These are phyloP conservation scores for Gastrolobium bilobum DNA, from an alignment of 306 rosid species.

Conservation along the genomic window DNA sequence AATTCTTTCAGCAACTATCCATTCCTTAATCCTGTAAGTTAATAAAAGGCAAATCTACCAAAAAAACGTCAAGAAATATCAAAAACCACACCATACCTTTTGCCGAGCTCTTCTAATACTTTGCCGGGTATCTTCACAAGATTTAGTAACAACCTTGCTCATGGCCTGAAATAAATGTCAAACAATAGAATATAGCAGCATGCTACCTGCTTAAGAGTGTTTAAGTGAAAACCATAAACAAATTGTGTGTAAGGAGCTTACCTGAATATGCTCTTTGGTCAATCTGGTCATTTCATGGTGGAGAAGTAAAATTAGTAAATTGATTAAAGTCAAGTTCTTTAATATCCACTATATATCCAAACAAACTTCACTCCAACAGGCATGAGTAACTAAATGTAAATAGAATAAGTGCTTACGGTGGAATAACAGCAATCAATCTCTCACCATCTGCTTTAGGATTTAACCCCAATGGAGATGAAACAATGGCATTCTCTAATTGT, in stretches of 20 bases:
- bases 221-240: conserved; percentile 18
- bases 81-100: conserved; percentile 65
- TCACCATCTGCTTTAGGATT: conserved; percentile 88
- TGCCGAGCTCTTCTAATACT: conserved; percentile 93
- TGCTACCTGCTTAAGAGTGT: background rate
- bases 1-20: conserved; percentile 9
- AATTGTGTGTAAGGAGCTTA: conserved; percentile 39
- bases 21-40: conserved; percentile 15
- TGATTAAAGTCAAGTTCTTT: conserved; percentile 27
- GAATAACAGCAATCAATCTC: conserved; percentile 90
- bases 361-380: conserved; percentile 30
- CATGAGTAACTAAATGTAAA: conserved; percentile 32
- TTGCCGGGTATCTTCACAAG: conserved; percentile 86
- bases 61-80: conserved; percentile 14
- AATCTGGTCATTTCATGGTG: conserved; percentile 66
- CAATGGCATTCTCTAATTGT: conserved; percentile 84
- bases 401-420: conserved; percentile 73
- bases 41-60: conserved; percentile 1
- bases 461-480: conserved; percentile 87
- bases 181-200: conserved; percentile 36
- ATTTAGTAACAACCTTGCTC: conserved; percentile 80
- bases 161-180: conserved; percentile 68
- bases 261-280: conserved; percentile 96
- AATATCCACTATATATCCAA: conserved; percentile 36
- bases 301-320: conserved; percentile 45